Percentiles rank a stretch among this genome's conserved stretches.
Conservation (phyloP, 2,329 filamentous ascomycete genomes). For the Fusarium sp. region DNA sequence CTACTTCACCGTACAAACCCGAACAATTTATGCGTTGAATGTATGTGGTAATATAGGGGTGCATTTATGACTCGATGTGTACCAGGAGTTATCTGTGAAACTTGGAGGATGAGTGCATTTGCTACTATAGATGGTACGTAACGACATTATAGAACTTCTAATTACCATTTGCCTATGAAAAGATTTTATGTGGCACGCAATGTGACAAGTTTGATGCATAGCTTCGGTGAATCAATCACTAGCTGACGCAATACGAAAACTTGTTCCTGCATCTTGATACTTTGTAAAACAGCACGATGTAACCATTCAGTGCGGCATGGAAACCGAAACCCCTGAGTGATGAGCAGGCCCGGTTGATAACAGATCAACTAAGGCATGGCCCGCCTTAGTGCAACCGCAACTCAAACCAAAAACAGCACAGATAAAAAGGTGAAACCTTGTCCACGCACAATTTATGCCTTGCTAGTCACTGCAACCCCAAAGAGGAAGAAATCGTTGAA, state of each 20-base stretch:
- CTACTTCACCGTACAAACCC: conserved; percentile 38
- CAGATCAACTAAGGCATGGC: conserved; percentile 25
- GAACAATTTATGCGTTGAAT: conserved; percentile 35
- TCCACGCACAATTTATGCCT: conserved; percentile 25
- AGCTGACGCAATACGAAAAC: conserved; percentile 4
- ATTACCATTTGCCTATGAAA: not conserved
- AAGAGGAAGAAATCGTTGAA: conserved; percentile 12
- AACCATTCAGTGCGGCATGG: conserved; percentile 24
- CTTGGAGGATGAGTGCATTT: conserved; percentile 18
- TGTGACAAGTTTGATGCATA: conserved; percentile 2
- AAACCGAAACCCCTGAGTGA: conserved; percentile 11
- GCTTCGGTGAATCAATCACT: not conserved
- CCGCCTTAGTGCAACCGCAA: not conserved
- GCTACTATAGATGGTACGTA: conserved; percentile 35
- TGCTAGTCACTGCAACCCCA: conserved; percentile 4
- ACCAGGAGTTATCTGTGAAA: conserved; percentile 22
- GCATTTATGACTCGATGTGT: conserved; percentile 32
- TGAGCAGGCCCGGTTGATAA: conserved; percentile 11
- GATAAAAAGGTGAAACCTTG: conserved; percentile 35
- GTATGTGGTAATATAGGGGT: conserved; percentile 40
- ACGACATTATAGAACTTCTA: conserved; percentile 30
- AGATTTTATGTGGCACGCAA: not conserved
- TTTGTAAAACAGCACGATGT: conserved; percentile 29
- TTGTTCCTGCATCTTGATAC: conserved; percentile 25
- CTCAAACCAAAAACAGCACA: conserved; percentile 8